Evolutionary conservation across 2,329 filamentous ascomycete genomes (phyloP).

Genomic region (Paradendryphiella salina): DNA sequence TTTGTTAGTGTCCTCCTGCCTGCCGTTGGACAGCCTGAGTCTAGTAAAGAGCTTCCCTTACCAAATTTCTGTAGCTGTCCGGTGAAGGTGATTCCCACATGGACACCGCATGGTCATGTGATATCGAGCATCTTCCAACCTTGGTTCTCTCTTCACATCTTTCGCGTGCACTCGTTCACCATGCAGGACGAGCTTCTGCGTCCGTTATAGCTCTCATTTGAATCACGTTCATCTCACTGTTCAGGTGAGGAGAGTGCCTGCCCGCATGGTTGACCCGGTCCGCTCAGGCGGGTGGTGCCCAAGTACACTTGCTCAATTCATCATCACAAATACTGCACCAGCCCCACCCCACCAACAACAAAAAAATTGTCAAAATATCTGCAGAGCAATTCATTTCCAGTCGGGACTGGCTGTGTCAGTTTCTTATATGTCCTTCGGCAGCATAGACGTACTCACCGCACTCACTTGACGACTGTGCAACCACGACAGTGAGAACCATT

Average conservation of each 20-base stretch:
- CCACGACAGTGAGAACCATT: neutral
- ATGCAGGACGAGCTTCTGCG: neutral
- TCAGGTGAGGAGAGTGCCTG: neutral
- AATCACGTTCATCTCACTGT: neutral
- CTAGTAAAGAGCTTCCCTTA: neutral
- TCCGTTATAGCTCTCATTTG: neutral
- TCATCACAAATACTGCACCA: neutral
- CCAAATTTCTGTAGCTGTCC: too few relatives aligned
- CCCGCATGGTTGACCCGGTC: slow-evolving; percentile 3
- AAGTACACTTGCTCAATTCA: slow-evolving; percentile 3
- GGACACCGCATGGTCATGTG: neutral
- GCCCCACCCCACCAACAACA: slow-evolving; percentile 1
- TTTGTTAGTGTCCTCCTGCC: neutral
- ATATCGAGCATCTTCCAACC: too few relatives aligned
- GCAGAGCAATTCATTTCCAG: neutral
- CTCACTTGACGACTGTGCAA: neutral
- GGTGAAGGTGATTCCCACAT: too few relatives aligned
- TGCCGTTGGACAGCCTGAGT: neutral
- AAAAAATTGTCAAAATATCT: neutral
- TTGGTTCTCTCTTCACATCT: neutral
- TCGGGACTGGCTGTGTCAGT: too few relatives aligned
- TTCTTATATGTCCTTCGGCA: neutral
- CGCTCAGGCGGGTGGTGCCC: too few relatives aligned
- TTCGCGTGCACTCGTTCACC: neutral
- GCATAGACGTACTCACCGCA: neutral